A percentile compares a stretch with the other conserved stretches of the same genome.
Conservation (phyloP, 1,139 yeast genomes). For the Magnusiomyces paraingens region DNA sequence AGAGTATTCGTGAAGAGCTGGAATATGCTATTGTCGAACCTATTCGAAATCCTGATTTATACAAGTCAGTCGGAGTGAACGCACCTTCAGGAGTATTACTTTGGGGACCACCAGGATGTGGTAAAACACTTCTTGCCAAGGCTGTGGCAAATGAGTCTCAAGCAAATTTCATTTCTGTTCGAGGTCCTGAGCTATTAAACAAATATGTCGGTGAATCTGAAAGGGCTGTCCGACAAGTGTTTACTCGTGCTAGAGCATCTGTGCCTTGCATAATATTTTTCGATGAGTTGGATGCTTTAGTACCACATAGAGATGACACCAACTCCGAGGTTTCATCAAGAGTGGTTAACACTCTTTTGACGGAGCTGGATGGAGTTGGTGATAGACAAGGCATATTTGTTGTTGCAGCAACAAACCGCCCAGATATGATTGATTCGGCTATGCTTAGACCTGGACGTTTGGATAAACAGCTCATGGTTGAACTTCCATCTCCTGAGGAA, state of each 20-base stretch:
- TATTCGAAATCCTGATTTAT: slow-evolving; percentile 84
- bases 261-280: slow-evolving; percentile 93
- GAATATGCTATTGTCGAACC: slow-evolving; percentile 99
- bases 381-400: slow-evolving; percentile 92
- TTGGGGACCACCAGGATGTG: slow-evolving; percentile 99
- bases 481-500: slow-evolving; percentile 73
- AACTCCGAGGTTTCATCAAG: slow-evolving; percentile 83
- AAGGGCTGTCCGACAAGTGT: slow-evolving; percentile 90
- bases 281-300: slow-evolving; percentile 93
- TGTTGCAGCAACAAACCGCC: slow-evolving; percentile 94
- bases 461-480: slow-evolving; percentile 88
- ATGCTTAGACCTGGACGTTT: slow-evolving; percentile 96
- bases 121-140: slow-evolving; percentile 90
- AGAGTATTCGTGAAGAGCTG: slow-evolving; percentile 73
- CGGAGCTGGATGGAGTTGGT: slow-evolving; percentile 90
- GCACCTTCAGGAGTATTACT: slow-evolving; percentile 96
- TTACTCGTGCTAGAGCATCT: slow-evolving; percentile 88
- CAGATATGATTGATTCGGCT: slow-evolving; percentile 98
- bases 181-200: slow-evolving; percentile 91
- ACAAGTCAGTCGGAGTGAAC: slow-evolving; percentile 83
- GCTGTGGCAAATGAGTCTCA: slow-evolving; percentile 97
- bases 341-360: slow-evolving; percentile 87
- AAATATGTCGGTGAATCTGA: slow-evolving; percentile 97
- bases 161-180: slow-evolving; percentile 89
- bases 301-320: slow-evolving; percentile 86